These are phyloP conservation scores for Murraya koenigii DNA, from an alignment of 345 rosid genomes.

Conservation along the genomic window DNA sequence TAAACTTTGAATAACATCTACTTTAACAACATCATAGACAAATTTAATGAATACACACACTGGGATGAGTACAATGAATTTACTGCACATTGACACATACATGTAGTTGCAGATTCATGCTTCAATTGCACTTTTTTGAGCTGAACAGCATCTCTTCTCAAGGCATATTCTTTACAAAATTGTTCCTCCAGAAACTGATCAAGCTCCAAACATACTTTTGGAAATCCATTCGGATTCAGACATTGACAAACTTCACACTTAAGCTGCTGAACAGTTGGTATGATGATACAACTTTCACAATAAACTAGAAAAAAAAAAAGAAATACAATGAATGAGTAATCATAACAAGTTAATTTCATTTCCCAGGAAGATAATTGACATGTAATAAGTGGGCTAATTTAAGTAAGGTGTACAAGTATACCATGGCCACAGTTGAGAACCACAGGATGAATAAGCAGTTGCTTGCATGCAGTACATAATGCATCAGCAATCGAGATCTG, in stretches of 20 bases:
- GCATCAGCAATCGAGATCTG: constrained; percentile 46
- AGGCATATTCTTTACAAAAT: constrained; percentile 59
- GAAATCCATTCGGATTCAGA: constrained; percentile 53
- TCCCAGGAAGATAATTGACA: background rate
- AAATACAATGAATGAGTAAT: constrained; percentile 3
- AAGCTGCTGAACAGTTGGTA: constrained; percentile 36
- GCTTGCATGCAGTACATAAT: constrained; percentile 67
- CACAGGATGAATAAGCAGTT: constrained; percentile 56
- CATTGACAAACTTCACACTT: constrained; percentile 63
- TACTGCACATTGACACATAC: constrained; percentile 22
- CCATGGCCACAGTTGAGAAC: constrained; percentile 92
- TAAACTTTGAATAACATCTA: background rate
- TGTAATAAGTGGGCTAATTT: background rate
- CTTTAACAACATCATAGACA: background rate
- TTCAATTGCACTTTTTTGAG: constrained; percentile 21
- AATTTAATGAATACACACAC: background rate
- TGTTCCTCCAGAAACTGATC: constrained; percentile 54
- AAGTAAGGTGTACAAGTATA: constrained; percentile 24
- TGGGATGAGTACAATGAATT: background rate
- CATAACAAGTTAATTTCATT: background rate
- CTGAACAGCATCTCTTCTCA: constrained; percentile 40
- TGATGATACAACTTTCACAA: constrained; percentile 60
- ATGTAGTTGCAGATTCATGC: constrained; percentile 27
- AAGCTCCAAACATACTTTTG: constrained; percentile 68
- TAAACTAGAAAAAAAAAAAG: constrained; percentile 41